Evolutionary conservation across 148 eudicot genomes (phyloP).

Genomic region (Fallopia convolvulus): DNA sequence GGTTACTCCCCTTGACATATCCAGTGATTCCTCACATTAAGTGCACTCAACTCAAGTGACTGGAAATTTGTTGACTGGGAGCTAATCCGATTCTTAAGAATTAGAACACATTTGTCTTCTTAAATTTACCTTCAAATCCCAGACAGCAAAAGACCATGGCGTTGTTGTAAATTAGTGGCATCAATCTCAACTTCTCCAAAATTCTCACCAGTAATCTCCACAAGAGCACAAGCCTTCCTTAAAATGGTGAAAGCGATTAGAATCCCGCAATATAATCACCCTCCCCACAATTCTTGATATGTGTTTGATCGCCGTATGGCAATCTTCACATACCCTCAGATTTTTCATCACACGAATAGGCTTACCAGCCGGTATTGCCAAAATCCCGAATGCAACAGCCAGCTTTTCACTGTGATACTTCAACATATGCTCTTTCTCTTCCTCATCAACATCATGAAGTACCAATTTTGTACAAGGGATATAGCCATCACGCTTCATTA

Average conservation of each 20-base stretch:
- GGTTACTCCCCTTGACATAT: too few relatives aligned
- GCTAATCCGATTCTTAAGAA: neutral
- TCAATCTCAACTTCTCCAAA: neutral
- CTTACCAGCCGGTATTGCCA: constrained; percentile 23
- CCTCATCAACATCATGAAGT: constrained; percentile 47
- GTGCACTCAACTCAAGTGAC: neutral
- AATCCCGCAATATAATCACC: constrained; percentile 38
- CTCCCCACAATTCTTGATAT: constrained; percentile 38
- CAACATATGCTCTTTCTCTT: constrained; percentile 44
- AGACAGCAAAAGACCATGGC: neutral
- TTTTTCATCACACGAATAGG: constrained; percentile 47
- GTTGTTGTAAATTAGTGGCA: neutral
- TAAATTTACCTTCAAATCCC: neutral
- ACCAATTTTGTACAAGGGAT: constrained; percentile 26
- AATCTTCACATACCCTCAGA: constrained; percentile 40
- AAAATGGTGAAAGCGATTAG: constrained; percentile 46
- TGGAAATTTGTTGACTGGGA: neutral
- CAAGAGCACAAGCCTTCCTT: constrained; percentile 40
- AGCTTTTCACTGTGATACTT: constrained; percentile 44
- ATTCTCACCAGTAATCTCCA: constrained; percentile 46
- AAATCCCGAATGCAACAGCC: constrained; percentile 41
- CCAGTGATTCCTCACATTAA: too few relatives aligned
- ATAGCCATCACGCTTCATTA: constrained; percentile 37
- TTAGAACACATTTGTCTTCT: too few relatives aligned
- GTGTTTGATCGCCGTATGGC: constrained; percentile 43